phyloP scores from a whole-genome alignment of 1,284 basidiomycete species.

The Polyporus tsugae region DNA sequence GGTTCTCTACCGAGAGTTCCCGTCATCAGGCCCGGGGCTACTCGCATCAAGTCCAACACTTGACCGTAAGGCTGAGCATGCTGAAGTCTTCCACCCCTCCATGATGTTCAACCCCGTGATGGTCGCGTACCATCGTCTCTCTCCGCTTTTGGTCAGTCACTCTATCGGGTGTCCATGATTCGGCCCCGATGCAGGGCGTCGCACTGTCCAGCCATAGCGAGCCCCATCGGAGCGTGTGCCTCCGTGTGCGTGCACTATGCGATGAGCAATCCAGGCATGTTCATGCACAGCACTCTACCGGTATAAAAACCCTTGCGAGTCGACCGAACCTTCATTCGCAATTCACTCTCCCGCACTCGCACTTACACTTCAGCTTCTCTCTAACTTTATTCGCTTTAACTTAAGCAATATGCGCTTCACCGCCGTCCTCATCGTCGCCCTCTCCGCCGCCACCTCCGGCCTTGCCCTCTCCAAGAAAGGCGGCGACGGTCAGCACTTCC shows the following conservation, averaged over 20 bases:
- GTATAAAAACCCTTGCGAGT: not conserved
- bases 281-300: not conserved
- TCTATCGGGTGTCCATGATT: not conserved
- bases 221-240: not conserved
- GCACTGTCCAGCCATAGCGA: not conserved
- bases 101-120: not conserved
- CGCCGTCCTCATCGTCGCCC: constrained; percentile 12
- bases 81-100: not conserved
- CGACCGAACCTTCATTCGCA: not conserved
- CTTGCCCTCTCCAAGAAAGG: constrained; percentile 18
- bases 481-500: constrained; percentile 19
- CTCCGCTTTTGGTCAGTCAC: not conserved
- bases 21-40: not conserved
- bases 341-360: not conserved
- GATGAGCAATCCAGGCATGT: not conserved
- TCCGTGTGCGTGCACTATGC: not conserved
- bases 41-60: not conserved
- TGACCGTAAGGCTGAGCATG: not conserved
- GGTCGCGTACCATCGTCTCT: not conserved
- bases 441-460: constrained; percentile 24
- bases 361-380: not conserved
- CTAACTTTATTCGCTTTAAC: not conserved
- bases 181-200: too few relatives aligned
- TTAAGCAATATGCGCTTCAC: constrained; percentile 2
- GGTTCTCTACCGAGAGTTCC: not conserved